A percentile compares a stretch with the other conserved stretches of the same genome.
These are phyloP conservation scores for Leishmania braziliensis DNA, from an alignment of 208 protist species.

Conservation along the genomic window DNA sequence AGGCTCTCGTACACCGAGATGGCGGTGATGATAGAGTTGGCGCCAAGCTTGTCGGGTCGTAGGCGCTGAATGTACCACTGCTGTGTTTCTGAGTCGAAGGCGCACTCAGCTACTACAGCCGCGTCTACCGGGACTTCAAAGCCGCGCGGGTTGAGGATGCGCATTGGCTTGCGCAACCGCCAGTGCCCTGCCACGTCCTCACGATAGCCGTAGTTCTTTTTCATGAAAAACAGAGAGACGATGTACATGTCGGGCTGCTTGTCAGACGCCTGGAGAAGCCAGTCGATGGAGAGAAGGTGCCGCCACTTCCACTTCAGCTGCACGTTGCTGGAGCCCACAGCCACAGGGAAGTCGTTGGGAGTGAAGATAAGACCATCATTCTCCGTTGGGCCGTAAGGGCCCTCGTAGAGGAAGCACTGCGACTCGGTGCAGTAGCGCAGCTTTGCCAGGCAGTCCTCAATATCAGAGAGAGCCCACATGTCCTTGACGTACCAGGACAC, in stretches of 20 bases:
- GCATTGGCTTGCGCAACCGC: conserved; percentile 48
- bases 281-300: conserved; percentile 77
- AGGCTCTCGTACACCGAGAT: conserved; percentile 83
- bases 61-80: conserved; percentile 72
- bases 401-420: conserved; percentile 47
- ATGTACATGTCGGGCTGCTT: conserved; percentile 37
- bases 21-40: conserved; percentile 82
- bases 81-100: conserved; percentile 39
- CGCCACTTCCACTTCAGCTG: conserved; percentile 90
- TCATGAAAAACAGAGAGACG: conserved; percentile 69
- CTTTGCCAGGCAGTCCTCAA: conserved; percentile 38
- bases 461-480: conserved; percentile 50
- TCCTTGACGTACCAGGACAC: conserved; percentile 66
- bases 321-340: conserved; percentile 51
- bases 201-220: conserved; percentile 65
- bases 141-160: conserved; percentile 51
- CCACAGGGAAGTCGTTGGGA: conserved; percentile 65
- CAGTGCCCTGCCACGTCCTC: conserved; percentile 62
- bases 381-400: conserved; percentile 48
- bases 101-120: conserved; percentile 59
- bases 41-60: conserved; percentile 63
- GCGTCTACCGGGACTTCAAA: conserved; percentile 39
- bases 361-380: conserved; percentile 89
- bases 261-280: conserved; percentile 39
- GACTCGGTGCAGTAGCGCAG: conserved; percentile 24